Conservation (phyloP, 805 yeast genomes). For the Barnettozyma wickerhamii region DNA sequence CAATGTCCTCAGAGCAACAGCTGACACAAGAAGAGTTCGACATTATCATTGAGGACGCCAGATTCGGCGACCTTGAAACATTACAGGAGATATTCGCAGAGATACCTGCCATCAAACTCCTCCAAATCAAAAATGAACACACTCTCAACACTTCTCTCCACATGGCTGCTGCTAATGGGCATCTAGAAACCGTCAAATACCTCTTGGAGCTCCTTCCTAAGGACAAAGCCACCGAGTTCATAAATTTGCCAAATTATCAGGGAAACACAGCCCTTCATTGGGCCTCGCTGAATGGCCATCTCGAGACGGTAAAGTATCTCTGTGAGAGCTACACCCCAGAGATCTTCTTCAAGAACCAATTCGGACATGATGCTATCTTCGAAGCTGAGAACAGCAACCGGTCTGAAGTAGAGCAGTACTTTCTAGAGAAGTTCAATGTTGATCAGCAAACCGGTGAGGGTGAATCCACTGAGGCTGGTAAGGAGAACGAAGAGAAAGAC, state of each 20-base stretch:
- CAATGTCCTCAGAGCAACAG: slow-evolving; percentile 16
- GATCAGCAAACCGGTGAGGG: slow-evolving; percentile 46
- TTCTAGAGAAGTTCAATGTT: slow-evolving; percentile 67
- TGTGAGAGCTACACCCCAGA: slow-evolving; percentile 77
- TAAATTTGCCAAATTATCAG: slow-evolving; percentile 58
- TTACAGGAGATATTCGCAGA: slow-evolving; percentile 63
- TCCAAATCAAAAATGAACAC: slow-evolving; percentile 53
- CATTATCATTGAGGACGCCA: slow-evolving; percentile 74
- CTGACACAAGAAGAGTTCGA: slow-evolving; percentile 74
- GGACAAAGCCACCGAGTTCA: slow-evolving; percentile 40
- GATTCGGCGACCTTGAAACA: slow-evolving; percentile 82
- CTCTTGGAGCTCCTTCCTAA: slow-evolving; percentile 46
- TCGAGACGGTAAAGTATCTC: slow-evolving; percentile 61
- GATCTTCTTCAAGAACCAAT: slow-evolving; percentile 69
- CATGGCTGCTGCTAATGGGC: slow-evolving; percentile 96
- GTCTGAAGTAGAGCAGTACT: slow-evolving; percentile 73
- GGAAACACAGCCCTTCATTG: slow-evolving; percentile 97
- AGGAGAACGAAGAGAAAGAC: slow-evolving; percentile 27
- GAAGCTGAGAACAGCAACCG: slow-evolving; percentile 83
- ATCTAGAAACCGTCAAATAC: slow-evolving; percentile 59
- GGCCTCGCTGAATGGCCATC: slow-evolving; percentile 89
- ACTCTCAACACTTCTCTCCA: slow-evolving; percentile 78
- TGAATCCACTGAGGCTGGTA: slow-evolving; percentile 9
- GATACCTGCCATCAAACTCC: slow-evolving; percentile 39
- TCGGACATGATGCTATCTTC: slow-evolving; percentile 78